These are phyloP conservation scores for Phytopythium montanum DNA, from an alignment of 352 stramenopile species.

Conservation along the genomic window DNA sequence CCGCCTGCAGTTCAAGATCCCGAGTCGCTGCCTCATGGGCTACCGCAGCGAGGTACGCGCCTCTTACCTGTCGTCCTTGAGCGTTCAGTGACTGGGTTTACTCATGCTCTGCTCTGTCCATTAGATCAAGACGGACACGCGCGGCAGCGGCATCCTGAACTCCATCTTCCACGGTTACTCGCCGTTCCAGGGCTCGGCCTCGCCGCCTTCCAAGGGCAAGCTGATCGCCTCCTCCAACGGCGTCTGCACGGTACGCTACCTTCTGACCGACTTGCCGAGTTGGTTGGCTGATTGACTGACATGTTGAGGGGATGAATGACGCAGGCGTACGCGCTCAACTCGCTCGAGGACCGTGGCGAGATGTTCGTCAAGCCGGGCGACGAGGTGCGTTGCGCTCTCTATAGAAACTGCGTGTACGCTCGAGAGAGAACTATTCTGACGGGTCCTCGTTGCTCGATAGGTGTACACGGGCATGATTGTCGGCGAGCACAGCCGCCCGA, in stretches of 20 bases:
- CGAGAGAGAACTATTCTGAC: background rate
- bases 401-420: background rate
- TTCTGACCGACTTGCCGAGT: background rate
- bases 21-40: slow-evolving; percentile 94
- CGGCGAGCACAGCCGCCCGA: slow-evolving; percentile 94
- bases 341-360: slow-evolving; percentile 91
- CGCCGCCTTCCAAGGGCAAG: slow-evolving; percentile 79
- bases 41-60: slow-evolving; percentile 83
- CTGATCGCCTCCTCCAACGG: slow-evolving; percentile 77
- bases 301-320: background rate
- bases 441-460: slow-evolving; percentile 18
- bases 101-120: background rate
- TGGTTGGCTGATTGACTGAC: background rate
- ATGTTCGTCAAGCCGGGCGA: slow-evolving; percentile 96
- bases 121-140: slow-evolving; percentile 94
- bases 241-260: slow-evolving; percentile 35
- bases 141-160: slow-evolving; percentile 96
- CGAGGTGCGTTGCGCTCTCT: slow-evolving; percentile 10
- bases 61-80: background rate
- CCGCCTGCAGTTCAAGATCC: slow-evolving; percentile 96
- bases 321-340: slow-evolving; percentile 90
- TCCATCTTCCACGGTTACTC: slow-evolving; percentile 97
- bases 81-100: background rate
- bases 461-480: slow-evolving; percentile 99
- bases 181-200: slow-evolving; percentile 65